Conservation (phyloP, 108 stramenopile genomes). For the Nitzschia sp. region DNA sequence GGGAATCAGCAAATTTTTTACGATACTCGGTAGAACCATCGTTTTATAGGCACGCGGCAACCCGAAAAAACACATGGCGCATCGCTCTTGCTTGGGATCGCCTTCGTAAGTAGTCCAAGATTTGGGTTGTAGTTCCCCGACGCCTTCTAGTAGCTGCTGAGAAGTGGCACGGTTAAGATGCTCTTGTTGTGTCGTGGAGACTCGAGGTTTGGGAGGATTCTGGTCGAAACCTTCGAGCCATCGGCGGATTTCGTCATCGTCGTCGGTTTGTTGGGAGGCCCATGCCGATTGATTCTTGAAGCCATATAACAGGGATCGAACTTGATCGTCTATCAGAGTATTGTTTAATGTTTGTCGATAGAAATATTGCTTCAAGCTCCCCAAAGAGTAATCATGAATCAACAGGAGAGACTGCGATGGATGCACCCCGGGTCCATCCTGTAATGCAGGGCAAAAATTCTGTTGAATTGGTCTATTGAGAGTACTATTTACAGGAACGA, state of each 20-base stretch:
- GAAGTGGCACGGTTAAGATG: background rate
- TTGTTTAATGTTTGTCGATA: conserved; percentile 64
- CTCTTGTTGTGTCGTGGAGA: too few relatives aligned
- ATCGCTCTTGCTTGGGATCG: conserved; percentile 6
- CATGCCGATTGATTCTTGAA: too few relatives aligned
- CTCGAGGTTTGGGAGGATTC: background rate
- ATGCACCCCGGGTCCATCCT: conserved; percentile 24
- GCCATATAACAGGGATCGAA: too few relatives aligned
- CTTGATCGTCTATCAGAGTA: conserved; percentile 24
- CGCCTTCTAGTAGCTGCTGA: conserved; percentile 27
- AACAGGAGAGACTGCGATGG: conserved; percentile 28
- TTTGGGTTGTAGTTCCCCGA: conserved; percentile 32
- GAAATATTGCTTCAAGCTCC: conserved; percentile 49
- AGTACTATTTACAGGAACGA: conserved; percentile 40
- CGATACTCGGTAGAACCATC: conserved; percentile 56
- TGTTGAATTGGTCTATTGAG: conserved; percentile 36
- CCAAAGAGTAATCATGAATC: conserved; percentile 65
- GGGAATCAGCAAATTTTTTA: conserved; percentile 37
- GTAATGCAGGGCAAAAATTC: conserved; percentile 23
- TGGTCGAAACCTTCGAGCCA: conserved; percentile 57
- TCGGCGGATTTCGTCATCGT: conserved; percentile 36
- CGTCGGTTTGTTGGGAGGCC: conserved; percentile 1
- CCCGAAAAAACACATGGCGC: conserved; percentile 44
- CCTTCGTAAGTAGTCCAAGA: too few relatives aligned
- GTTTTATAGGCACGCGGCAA: conserved; percentile 45